A percentile compares a stretch with the other conserved stretches of the same genome.
Evolutionary conservation across 2,329 filamentous ascomycete genomes (phyloP).

Genomic region (Verticillium dahliae): DNA sequence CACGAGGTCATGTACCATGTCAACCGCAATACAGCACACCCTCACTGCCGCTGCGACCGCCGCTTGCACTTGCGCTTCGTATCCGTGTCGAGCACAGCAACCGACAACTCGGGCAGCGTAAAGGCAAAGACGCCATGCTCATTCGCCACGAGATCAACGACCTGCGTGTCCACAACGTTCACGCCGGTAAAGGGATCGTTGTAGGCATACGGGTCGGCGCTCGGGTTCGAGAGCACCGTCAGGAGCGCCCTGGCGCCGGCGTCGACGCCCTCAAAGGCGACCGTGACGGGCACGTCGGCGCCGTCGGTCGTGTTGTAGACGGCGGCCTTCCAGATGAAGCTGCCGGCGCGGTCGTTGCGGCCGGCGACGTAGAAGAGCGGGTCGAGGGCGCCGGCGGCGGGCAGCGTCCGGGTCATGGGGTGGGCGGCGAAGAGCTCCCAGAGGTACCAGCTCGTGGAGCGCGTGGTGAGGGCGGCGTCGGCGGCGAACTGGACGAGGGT

Average conservation of each 20-base stretch:
- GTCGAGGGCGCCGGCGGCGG: slow-evolving; percentile 31
- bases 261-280: slow-evolving; percentile 36
- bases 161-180: slow-evolving; percentile 41
- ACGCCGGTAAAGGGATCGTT: slow-evolving; percentile 36
- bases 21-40: no score
- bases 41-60: background rate
- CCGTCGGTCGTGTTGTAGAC: slow-evolving; percentile 44
- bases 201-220: slow-evolving; percentile 30
- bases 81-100: slow-evolving; percentile 46
- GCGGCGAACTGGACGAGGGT: slow-evolving; percentile 43
- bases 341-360: slow-evolving; percentile 30
- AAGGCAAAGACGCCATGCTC: slow-evolving; percentile 43
- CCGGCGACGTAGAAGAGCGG: slow-evolving; percentile 46
- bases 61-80: background rate
- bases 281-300: slow-evolving; percentile 34
- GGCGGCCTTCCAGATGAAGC: slow-evolving; percentile 42
- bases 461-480: slow-evolving; percentile 39
- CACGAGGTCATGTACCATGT: no score
- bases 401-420: slow-evolving; percentile 38
- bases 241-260: slow-evolving; percentile 32
- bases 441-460: slow-evolving; percentile 42
- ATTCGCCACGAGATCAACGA: slow-evolving; percentile 30
- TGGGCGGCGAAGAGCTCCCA: slow-evolving; percentile 42
- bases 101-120: slow-evolving; percentile 44
- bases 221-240: slow-evolving; percentile 36